Percentiles rank a stretch among this genome's conserved stretches.
phyloP scores from a whole-genome alignment of 805 yeast species.

The Lipomyces orientalis region DNA sequence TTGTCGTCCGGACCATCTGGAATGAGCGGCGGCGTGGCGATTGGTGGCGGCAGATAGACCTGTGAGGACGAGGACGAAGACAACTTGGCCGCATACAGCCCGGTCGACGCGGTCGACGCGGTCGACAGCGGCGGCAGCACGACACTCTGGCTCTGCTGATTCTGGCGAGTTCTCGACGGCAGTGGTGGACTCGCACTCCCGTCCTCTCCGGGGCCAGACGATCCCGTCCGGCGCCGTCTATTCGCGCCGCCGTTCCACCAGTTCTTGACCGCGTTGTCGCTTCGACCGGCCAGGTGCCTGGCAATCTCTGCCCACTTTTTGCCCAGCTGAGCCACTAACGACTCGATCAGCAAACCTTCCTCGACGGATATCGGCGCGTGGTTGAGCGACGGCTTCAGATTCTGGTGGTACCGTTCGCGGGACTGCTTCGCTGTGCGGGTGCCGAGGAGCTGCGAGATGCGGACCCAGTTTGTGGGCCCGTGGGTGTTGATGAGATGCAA shows the following conservation, averaged over 20 bases:
- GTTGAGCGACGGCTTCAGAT: constrained; percentile 81
- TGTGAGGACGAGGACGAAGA: neutral
- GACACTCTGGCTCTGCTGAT: neutral
- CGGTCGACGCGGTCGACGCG: neutral
- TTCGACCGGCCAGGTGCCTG: constrained; percentile 75
- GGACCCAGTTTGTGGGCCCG: constrained; percentile 90
- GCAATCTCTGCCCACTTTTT: constrained; percentile 95
- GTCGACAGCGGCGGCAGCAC: constrained; percentile 9
- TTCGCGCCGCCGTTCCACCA: constrained; percentile 96
- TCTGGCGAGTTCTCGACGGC: constrained; percentile 3
- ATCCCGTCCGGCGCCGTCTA: constrained; percentile 59
- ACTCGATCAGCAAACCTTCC: constrained; percentile 82
- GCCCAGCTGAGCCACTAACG: constrained; percentile 77
- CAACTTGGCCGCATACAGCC: neutral
- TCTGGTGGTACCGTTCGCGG: constrained; percentile 89
- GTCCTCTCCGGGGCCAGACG: constrained; percentile 5
- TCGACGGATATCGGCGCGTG: constrained; percentile 82
- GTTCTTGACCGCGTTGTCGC: constrained; percentile 90
- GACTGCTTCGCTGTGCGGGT: constrained; percentile 91
- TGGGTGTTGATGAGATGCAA: constrained; percentile 69
- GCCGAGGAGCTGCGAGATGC: constrained; percentile 72
- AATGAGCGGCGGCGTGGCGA: neutral
- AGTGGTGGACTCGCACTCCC: neutral
- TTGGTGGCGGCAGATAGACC: neutral
- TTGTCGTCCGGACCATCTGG: neutral